Evolutionary conservation across 768 basidiomycete species (phyloP), one percentile per base, ranked within the genome.

Genomic region (Naganishia vishniacii): DNA sequence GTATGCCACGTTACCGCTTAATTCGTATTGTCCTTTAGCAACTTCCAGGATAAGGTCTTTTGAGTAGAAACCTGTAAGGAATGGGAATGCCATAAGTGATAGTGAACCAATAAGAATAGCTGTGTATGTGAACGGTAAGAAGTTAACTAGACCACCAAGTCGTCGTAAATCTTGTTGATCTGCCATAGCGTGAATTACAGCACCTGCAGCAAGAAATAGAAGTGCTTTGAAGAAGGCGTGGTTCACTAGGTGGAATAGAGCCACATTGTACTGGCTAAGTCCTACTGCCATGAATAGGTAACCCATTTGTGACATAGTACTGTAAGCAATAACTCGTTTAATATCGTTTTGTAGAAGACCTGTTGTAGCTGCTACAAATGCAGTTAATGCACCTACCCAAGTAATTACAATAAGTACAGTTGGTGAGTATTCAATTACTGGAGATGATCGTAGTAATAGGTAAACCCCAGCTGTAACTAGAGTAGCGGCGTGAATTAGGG

Each of bases 41-140:
- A 69, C 64, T 61, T 70, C 69, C 40, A 70, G 56, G 44, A 70
- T 70, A 48, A 71, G 56, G 64, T 71, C 70, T 44, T 71, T 71
- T 65, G 48, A 62, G 32, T 71, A 71, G 64, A 71, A 71, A 48
- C 70, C 70, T 41, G 68, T 71, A 49, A 71, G 59, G 63, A 66
- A 71, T 46, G 70, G 70, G 53, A 71, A 62, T 26, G 68, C 70
- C 70, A 71, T 71, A 9, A 46, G 45, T 46, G 45, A 64, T 47
- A 70, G 47, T 59, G 69, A 70, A 59, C 69, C 69, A 45, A 70
- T 70, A 64, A 70, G 65, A 25, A 70, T 68, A 41, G 61, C 61
- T 58, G 67, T 70, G 62, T 70, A 70, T 49, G 67, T 66, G 51
- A 70, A 70, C 15, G 69, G 69, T 49, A 70, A 59, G 51, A 70